Evolutionary conservation across 2,329 filamentous ascomycete genomes (phyloP).

Genomic region (Neonectria sp.): DNA sequence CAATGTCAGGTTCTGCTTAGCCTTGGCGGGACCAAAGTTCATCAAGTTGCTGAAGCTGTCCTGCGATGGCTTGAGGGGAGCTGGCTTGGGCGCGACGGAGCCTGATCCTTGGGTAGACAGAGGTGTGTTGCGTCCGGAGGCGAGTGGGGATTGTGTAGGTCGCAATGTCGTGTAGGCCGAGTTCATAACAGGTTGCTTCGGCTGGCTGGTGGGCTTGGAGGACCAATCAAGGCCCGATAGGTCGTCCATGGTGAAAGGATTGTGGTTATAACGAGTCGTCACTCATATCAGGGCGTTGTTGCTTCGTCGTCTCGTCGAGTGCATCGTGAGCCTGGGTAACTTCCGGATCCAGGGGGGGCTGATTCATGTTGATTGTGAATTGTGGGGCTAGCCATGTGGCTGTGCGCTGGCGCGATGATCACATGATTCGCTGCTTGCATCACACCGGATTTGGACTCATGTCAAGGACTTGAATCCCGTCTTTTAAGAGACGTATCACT

Average conservation of each 20-base stretch:
- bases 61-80: constrained; percentile 65
- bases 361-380: constrained; percentile 15
- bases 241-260: constrained; percentile 69
- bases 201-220: constrained; percentile 54
- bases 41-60: constrained; percentile 88
- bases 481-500: too few relatives aligned
- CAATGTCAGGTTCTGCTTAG: constrained; percentile 80
- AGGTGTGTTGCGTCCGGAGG: constrained; percentile 71
- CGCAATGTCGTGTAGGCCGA: constrained; percentile 66
- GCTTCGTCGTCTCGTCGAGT: constrained; percentile 38
- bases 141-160: constrained; percentile 69
- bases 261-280: constrained; percentile 42
- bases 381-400: constrained; percentile 43
- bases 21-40: constrained; percentile 70
- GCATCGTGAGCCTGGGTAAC: constrained; percentile 28
- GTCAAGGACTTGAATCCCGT: too few relatives aligned
- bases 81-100: constrained; percentile 58
- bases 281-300: constrained; percentile 44
- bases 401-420: constrained; percentile 18
- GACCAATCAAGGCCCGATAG: constrained; percentile 74
- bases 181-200: constrained; percentile 59
- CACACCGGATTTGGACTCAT: background rate
- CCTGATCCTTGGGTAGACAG: constrained; percentile 66
- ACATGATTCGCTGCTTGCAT: constrained; percentile 20
- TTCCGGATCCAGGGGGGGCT: constrained; percentile 44